Conservation (phyloP, 2,329 filamentous ascomycete species). For the Aspergillus versicolor region DNA sequence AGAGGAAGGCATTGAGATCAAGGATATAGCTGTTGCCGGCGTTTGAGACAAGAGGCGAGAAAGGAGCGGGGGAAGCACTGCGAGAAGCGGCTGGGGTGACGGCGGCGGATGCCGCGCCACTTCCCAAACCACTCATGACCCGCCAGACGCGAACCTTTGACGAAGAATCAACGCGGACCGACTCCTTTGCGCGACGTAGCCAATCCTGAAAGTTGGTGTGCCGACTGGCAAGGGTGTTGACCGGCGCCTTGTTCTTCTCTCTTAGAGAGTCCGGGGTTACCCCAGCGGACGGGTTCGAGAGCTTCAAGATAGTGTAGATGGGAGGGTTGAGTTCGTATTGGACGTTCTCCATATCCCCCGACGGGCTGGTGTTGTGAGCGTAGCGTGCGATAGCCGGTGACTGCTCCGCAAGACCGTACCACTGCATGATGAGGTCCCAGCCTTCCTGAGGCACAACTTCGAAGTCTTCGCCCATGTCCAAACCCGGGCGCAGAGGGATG, state of each 20-base stretch:
- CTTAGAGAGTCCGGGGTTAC: slow-evolving; percentile 62
- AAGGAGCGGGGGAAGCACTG: slow-evolving; percentile 45
- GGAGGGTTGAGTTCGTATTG: slow-evolving; percentile 83
- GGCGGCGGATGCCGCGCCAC: slow-evolving; percentile 45
- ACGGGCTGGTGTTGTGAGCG: slow-evolving; percentile 71
- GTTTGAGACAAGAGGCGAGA: slow-evolving; percentile 41
- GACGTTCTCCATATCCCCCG: slow-evolving; percentile 64
- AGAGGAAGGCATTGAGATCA: slow-evolving; percentile 61
- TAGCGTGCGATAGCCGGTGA: slow-evolving; percentile 71
- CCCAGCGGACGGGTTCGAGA: slow-evolving; percentile 60
- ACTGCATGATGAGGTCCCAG: slow-evolving; percentile 76
- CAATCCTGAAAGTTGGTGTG: slow-evolving; percentile 72
- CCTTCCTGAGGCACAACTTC: slow-evolving; percentile 74
- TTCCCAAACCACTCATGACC: slow-evolving; percentile 49
- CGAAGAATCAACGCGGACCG: slow-evolving; percentile 64
- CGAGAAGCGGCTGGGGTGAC: slow-evolving; percentile 46
- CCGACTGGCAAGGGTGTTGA: slow-evolving; percentile 69
- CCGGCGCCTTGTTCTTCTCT: slow-evolving; percentile 60
- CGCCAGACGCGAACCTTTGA: slow-evolving; percentile 78
- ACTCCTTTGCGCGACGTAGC: slow-evolving; percentile 68
- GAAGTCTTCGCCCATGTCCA: slow-evolving; percentile 66
- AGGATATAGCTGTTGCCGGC: slow-evolving; percentile 56
- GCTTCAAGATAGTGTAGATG: slow-evolving; percentile 78
- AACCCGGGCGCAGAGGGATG: slow-evolving; percentile 69
- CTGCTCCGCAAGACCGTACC: slow-evolving; percentile 74